Base-by-base conservation (phyloP, 2,329 filamentous ascomycete species). In the Alternaria incomplexa region DNA sequence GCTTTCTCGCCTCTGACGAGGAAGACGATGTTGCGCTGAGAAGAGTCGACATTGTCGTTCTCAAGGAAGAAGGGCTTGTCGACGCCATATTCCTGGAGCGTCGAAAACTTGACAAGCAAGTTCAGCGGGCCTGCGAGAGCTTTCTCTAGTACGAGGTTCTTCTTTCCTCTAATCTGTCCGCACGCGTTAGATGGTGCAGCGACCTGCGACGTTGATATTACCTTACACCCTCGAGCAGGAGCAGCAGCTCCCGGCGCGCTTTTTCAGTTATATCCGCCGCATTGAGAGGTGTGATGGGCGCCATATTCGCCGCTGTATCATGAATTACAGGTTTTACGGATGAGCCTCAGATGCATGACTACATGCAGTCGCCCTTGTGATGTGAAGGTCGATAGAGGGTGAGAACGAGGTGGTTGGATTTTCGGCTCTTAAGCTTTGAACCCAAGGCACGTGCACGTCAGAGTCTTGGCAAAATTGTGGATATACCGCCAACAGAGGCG, bases 1-100 rank as follows among this genome's bases (percentile, higher is more conserved):
- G 92, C 90, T 79, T 93, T 95, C 82, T 98, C 96, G 66, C 93
- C 95, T 75, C 94, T 88, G 17, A 93, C 92, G 71, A 99, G 88
- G 82, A 98, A 99, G 70, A 99, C 88, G 66, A 99, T 89, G 85
- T 97, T 99, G 76, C 92, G 90, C 83, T 98, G 96, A 75, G 91
- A 96, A 17, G 93, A 92, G 81, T 98, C 95, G 80, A 93, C 90
- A 81, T 99, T 98, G 76, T 91, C 89, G 81, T 97, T 98, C 81
- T 99, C 96, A 50, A 99, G 85, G 76, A 97, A 91, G 84, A 98
- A 99, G 70, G 97, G 93, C 81, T 97, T 97, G 81, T 98, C 94
- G 71, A 99, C 94, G 28, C 96, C 96, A 83, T 98, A 97, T 76
- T 99, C 96, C 78, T 98, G 93, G 15, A 97, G 87, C 10, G 92